Percentiles rank a stretch among this genome's conserved stretches.
Conservation (phyloP, 2,329 filamentous ascomycete genomes). For the Aspergillus ochraceus region DNA sequence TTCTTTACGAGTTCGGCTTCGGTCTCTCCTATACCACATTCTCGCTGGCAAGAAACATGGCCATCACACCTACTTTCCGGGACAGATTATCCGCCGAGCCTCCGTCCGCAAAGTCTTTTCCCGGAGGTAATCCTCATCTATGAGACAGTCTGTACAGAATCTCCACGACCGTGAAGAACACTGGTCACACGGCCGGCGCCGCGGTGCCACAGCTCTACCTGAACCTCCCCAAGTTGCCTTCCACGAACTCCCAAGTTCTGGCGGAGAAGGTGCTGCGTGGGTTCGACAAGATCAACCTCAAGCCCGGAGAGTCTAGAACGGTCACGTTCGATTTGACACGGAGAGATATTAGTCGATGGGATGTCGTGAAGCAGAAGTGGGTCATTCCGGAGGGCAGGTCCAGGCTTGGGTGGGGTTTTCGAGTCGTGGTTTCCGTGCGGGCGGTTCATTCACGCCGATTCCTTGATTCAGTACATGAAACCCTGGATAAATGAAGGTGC, state of each 20-base stretch:
- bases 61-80: conserved; percentile 53
- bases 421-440: conserved; percentile 1
- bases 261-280: conserved; percentile 59
- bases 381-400: not conserved
- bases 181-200: conserved; percentile 63
- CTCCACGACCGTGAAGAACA: conserved; percentile 70
- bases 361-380: conserved; percentile 61
- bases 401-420: conserved; percentile 1
- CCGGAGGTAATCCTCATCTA: conserved; percentile 46
- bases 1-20: conserved; percentile 37
- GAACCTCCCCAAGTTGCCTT: conserved; percentile 16
- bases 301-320: conserved; percentile 47
- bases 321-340: conserved; percentile 55
- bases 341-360: conserved; percentile 66
- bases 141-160: conserved; percentile 15
- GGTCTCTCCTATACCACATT: conserved; percentile 71
- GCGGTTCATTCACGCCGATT: too few species aligned
- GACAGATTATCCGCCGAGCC: conserved; percentile 54
- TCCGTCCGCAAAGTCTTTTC: not conserved
- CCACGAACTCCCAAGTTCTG: conserved; percentile 26
- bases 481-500: too few species aligned
- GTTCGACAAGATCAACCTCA: conserved; percentile 59
- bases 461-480: too few species aligned
- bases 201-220: conserved; percentile 63
- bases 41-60: conserved; percentile 68